Conservation (phyloP, 805 yeast species). For the Candida montana region DNA sequence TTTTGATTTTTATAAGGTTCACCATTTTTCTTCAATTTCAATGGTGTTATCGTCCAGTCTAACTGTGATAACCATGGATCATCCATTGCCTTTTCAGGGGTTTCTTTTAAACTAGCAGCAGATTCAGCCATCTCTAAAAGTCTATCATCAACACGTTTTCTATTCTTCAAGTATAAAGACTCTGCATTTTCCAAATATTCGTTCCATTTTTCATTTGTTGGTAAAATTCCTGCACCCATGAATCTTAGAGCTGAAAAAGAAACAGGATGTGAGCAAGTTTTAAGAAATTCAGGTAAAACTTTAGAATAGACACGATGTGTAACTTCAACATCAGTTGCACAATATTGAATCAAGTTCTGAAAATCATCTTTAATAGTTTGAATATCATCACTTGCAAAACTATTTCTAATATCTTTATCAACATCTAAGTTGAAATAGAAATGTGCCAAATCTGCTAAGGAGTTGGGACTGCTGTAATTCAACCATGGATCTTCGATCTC, state of each 20-base stretch:
- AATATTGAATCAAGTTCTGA: slow-evolving; percentile 62
- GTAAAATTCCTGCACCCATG: slow-evolving; percentile 68
- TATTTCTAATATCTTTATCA: slow-evolving; percentile 64
- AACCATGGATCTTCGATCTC: slow-evolving; percentile 81
- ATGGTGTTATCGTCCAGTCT: slow-evolving; percentile 73
- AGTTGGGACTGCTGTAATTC: slow-evolving; percentile 66
- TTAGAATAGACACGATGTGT: slow-evolving; percentile 66
- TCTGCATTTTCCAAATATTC: slow-evolving; percentile 69
- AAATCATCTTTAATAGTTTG: slow-evolving; percentile 51
- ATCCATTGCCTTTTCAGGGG: slow-evolving; percentile 35
- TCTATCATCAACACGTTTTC: slow-evolving; percentile 49
- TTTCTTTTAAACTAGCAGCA: slow-evolving; percentile 42
- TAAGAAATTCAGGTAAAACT: slow-evolving; percentile 62
- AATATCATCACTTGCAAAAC: slow-evolving; percentile 52
- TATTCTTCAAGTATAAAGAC: slow-evolving; percentile 51
- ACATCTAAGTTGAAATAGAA: slow-evolving; percentile 68
- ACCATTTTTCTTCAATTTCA: slow-evolving; percentile 62
- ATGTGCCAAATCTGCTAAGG: slow-evolving; percentile 71
- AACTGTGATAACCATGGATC: slow-evolving; percentile 92
- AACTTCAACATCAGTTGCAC: slow-evolving; percentile 77
- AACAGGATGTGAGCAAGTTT: slow-evolving; percentile 86
- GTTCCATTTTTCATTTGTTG: slow-evolving; percentile 73
- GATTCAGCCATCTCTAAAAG: slow-evolving; percentile 57
- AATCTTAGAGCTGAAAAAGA: slow-evolving; percentile 82
- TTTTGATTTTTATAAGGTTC: slow-evolving; percentile 66